These are phyloP conservation scores for Emergomyces orientalis DNA, from an alignment of 2,329 filamentous ascomycete genomes.

Conservation along the genomic window DNA sequence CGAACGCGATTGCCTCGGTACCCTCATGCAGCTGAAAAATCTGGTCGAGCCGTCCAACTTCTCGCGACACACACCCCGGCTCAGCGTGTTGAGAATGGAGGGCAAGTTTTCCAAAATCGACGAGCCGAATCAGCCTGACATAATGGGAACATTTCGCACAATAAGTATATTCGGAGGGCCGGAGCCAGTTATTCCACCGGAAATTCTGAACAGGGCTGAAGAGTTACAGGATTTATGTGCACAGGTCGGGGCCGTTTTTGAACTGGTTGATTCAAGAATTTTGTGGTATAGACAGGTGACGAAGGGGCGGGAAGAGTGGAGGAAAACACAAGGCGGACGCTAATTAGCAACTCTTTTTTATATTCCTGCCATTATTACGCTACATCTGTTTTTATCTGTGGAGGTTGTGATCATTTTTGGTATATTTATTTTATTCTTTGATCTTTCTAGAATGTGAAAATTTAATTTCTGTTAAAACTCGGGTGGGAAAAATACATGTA, in stretches of 20 bases:
- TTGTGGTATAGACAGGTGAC: not conserved
- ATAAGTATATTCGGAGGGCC: not conserved
- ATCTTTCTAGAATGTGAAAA: not conserved
- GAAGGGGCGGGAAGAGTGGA: not conserved
- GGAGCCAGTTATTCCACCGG: not conserved
- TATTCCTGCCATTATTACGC: not conserved
- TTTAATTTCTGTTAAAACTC: not conserved
- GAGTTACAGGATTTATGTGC: not conserved
- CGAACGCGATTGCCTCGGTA: not conserved
- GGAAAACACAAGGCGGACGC: not conserved
- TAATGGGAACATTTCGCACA: too few species aligned
- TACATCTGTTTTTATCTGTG: not conserved
- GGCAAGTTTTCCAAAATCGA: not conserved
- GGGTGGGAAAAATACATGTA: not conserved
- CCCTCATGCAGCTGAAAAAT: not conserved
- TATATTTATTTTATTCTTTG: not conserved
- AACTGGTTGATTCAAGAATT: not conserved
- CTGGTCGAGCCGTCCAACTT: not conserved
- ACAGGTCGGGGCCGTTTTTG: not conserved
- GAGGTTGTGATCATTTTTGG: not conserved
- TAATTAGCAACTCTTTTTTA: not conserved
- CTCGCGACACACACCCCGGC: not conserved
- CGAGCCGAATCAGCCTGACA: not conserved
- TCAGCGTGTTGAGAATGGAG: not conserved
- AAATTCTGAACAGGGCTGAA: not conserved